Evolutionary conservation across 257 asterid genomes (phyloP).

Genomic region (Solanum gandarillasii): DNA sequence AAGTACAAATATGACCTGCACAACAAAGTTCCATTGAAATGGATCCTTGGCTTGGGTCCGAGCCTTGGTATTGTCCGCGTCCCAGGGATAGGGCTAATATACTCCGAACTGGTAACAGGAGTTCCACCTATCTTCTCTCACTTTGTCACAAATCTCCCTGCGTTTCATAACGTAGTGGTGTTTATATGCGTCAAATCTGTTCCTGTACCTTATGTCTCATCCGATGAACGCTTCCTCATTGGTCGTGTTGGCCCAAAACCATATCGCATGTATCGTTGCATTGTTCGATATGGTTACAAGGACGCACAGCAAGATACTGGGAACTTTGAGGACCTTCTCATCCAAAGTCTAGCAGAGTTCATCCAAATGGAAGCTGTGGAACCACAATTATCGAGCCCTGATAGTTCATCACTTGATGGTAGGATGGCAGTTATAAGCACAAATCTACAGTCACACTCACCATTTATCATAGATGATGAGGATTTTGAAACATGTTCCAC

Average conservation of each 20-base stretch:
- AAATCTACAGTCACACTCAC: constrained; percentile 26
- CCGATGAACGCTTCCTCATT: constrained; percentile 80
- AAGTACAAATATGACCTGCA: constrained; percentile 84
- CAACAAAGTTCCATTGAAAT: constrained; percentile 81
- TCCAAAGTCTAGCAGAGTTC: constrained; percentile 80
- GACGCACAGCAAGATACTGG: constrained; percentile 71
- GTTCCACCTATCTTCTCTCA: constrained; percentile 91
- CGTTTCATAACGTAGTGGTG: constrained; percentile 77
- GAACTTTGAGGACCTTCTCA: constrained; percentile 64
- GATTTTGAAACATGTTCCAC: constrained; percentile 20
- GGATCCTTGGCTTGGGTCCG: constrained; percentile 90
- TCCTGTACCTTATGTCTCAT: constrained; percentile 71
- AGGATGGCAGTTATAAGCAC: constrained; percentile 93
- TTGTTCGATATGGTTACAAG: constrained; percentile 84
- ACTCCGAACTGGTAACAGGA: constrained; percentile 87
- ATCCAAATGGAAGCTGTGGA: constrained; percentile 88
- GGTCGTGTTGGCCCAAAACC: constrained; percentile 94
- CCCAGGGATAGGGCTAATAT: constrained; percentile 85
- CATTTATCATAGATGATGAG: constrained; percentile 31
- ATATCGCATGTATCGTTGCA: constrained; percentile 91
- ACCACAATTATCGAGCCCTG: constrained; percentile 55
- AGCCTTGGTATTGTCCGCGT: constrained; percentile 91
- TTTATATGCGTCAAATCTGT: constrained; percentile 83
- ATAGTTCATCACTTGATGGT: constrained; percentile 59
- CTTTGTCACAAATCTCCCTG: constrained; percentile 94